phyloP scores from a whole-genome alignment of 495 filamentous ascomycete species.

The Aspergillus saccharolyticus region DNA sequence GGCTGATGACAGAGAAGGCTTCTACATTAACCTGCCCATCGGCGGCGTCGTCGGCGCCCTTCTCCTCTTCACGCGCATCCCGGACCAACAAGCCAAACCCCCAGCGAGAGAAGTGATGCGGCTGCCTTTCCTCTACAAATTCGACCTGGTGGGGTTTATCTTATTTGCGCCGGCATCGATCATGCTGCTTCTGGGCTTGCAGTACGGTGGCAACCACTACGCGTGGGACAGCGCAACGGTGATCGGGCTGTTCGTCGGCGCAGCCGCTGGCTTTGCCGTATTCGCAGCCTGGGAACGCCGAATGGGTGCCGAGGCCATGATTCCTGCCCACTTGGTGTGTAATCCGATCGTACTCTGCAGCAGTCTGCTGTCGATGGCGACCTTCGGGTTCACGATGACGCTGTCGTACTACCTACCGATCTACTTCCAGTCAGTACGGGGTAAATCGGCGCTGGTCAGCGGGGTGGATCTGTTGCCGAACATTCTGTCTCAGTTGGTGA shows the following conservation, averaged over 20 bases:
- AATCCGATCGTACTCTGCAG: slow-evolving; percentile 30
- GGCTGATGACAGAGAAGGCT: slow-evolving; percentile 40
- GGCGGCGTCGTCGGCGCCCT: slow-evolving; percentile 46
- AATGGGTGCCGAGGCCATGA: slow-evolving; percentile 48
- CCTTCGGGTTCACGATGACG: slow-evolving; percentile 22
- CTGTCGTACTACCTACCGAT: slow-evolving; percentile 30
- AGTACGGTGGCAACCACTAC: slow-evolving; percentile 37
- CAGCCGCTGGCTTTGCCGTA: slow-evolving; percentile 34
- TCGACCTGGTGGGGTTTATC: slow-evolving; percentile 43
- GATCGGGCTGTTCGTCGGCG: slow-evolving; percentile 50
- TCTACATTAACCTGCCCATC: slow-evolving; percentile 62
- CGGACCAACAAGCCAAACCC: slow-evolving; percentile 39
- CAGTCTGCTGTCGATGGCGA: slow-evolving; percentile 19
- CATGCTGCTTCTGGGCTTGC: slow-evolving; percentile 47
- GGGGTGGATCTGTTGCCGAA: slow-evolving; percentile 38
- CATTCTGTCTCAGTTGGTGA: slow-evolving; percentile 47
- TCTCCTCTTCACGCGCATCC: slow-evolving; percentile 45
- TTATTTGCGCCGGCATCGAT: slow-evolving; percentile 42
- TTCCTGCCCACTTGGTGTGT: slow-evolving; percentile 36
- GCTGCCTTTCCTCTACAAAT: slow-evolving; percentile 22
- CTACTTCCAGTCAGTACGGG: slow-evolving; percentile 38
- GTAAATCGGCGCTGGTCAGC: slow-evolving; percentile 26
- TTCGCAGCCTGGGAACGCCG: slow-evolving; percentile 44
- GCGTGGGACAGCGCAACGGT: slow-evolving; percentile 44
- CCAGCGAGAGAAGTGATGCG: slow-evolving; percentile 25